Evolutionary conservation across 306 rosid species (phyloP).

Genomic region (Lathyrus sativus): DNA sequence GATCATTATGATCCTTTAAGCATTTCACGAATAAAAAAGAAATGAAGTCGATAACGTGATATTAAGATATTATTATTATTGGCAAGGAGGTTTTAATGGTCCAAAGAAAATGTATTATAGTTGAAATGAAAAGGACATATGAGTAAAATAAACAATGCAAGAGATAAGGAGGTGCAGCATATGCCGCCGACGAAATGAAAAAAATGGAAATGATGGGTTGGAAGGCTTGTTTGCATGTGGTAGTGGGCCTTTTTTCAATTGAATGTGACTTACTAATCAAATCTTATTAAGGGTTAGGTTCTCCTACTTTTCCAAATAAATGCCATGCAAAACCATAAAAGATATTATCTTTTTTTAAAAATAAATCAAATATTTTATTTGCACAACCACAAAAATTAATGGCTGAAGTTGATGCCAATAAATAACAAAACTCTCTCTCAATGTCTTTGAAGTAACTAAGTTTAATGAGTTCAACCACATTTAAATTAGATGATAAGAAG

Average conservation of each 20-base stretch:
- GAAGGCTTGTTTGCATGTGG: slow-evolving; percentile 34
- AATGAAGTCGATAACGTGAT: neutral
- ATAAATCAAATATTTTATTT: too few species aligned
- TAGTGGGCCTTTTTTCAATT: slow-evolving; percentile 22
- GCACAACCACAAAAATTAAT: too few species aligned
- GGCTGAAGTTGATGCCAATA: too few species aligned
- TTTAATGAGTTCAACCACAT: too few species aligned
- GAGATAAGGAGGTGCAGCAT: slow-evolving; percentile 35
- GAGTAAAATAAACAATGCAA: slow-evolving; percentile 43
- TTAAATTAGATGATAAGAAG: too few species aligned
- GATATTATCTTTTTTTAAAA: neutral
- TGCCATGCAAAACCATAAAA: slow-evolving; percentile 13
- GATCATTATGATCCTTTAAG: neutral
- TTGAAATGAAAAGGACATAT: slow-evolving; percentile 51
- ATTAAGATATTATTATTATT: slow-evolving; percentile 1
- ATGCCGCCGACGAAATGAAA: slow-evolving; percentile 54
- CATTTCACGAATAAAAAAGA: neutral
- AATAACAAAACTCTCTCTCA: too few species aligned
- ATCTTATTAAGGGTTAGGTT: neutral
- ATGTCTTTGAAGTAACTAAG: too few species aligned
- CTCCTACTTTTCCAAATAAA: neutral
- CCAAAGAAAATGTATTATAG: slow-evolving; percentile 9
- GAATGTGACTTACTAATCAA: slow-evolving; percentile 7
- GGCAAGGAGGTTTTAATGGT: slow-evolving; percentile 38
- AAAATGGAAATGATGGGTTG: slow-evolving; percentile 25